Evolutionary conservation across 2,329 filamentous ascomycete genomes (phyloP).

Genomic region (Trichoderma sp.): DNA sequence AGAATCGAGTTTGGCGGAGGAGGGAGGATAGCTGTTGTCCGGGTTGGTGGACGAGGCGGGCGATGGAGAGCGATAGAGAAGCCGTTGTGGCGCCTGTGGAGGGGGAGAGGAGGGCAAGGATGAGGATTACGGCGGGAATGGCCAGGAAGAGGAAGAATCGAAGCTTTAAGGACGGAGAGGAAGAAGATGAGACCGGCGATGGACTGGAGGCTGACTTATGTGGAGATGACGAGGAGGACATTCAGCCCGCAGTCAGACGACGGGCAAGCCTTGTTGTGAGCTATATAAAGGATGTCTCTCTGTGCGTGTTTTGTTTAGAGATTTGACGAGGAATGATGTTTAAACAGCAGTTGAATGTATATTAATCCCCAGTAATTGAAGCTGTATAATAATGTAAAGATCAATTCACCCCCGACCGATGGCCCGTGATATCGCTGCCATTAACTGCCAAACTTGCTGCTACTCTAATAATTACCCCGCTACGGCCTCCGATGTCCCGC

Average conservation of each 20-base stretch:
- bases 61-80: slow-evolving; percentile 22
- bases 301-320: not conserved
- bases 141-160: not conserved
- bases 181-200: not conserved
- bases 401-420: not conserved
- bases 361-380: too few species aligned
- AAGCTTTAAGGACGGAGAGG: not conserved
- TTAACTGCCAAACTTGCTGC: not conserved
- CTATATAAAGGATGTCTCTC: not conserved
- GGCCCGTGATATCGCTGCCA: not conserved
- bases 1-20: slow-evolving; percentile 26
- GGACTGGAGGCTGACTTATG: slow-evolving; percentile 6
- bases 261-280: not conserved
- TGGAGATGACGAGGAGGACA: slow-evolving; percentile 16
- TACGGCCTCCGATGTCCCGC: slow-evolving; percentile 13
- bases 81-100: slow-evolving; percentile 8
- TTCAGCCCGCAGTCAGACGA: not conserved
- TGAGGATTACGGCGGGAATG: slow-evolving; percentile 28
- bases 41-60: slow-evolving; percentile 29
- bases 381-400: too few species aligned
- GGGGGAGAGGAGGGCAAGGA: slow-evolving; percentile 31
- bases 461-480: not conserved
- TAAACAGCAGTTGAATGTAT: not conserved
- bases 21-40: slow-evolving; percentile 15
- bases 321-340: too few species aligned